Evolutionary conservation across 208 protist species (phyloP), one percentile per base, ranked within the genome.

Genomic region (Angomonas ambiguus): DNA sequence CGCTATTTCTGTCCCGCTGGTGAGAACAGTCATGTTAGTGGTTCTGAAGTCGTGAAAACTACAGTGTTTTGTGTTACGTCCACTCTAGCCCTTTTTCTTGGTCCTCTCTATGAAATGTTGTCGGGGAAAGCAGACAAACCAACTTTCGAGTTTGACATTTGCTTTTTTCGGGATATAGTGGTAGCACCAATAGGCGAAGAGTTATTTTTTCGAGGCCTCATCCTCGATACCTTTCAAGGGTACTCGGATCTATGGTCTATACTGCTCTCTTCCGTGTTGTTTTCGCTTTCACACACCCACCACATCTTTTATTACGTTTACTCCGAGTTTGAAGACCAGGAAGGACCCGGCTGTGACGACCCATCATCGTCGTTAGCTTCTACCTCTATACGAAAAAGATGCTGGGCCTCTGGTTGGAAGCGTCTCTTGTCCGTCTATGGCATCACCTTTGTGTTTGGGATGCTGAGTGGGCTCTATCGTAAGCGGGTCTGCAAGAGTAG

Each of bases 131-230:
- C 42, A 24, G 6, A 18, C 22, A 31, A 30, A 31, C 25, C 53
- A 66, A 32, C 34, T 25, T 59, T 10, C 3, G 11, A 25, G 1
- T 55, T 64, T 27, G 63, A 74, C 13, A 42, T 18, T 0, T 34
- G 53, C 25, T 80, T 81, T 53, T 8, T 71, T 16, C 61, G 87
- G 6, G 74, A 85, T 57, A 48, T 84, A 34, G 20, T 93, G 2
- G 32, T 93, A 1, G 84, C 79, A 34, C 87, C 87, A 5, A 57
- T 89, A 20, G 83, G 82, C 0, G 85, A 94, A 57, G 85, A 94
- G 61, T 24, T 89, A 0, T 89, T 94, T 49, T 94, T 87, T 64
- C 76, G 88, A 8, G 88, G 76, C 10, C 66, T 91, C 6, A 73
- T 92, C 22, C 76, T 91, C 24, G 32, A 82, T 0, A 32, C 90